Base-by-base conservation (phyloP, 768 basidiomycete genomes). In the Tricholoma matsutake region DNA sequence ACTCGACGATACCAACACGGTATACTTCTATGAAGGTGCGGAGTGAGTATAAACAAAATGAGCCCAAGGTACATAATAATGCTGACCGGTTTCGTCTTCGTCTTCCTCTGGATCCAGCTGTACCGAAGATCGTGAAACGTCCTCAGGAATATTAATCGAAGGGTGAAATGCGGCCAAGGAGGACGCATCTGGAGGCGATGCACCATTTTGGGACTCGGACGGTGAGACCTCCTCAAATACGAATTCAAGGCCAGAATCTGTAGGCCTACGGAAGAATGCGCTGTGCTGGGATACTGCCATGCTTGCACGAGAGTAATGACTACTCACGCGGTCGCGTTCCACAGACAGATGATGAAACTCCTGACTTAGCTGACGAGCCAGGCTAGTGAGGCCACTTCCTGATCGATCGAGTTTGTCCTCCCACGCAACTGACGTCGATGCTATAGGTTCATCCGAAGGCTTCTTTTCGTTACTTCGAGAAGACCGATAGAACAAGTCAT, bases 401-500 rank as follows among this genome's bases (percentile, higher is more conserved):
- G 73, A 75, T 39, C 76, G 67, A 51, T 72, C 65, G 2, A 65
- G 72, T 7, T 69, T 65, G 43, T 65, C 64, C 35, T 68, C 65
- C 8, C 67, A 63, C 8, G 67, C 61, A 47, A 68, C 66, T 9
- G 77, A 65, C 39, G 31, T 25, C n/a, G 63, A 62, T 29, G 55
- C 31, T 37, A 43, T 3, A 11, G 25, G 53, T n/a, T 16, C 64
- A 60, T 47, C 64, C 2, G 61, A 58, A 7, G 57, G 59, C 20
- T 59, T 32, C 54, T 66, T 64, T 61, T 61, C 65, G 62, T 47
- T 41, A 22, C 49, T 41, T 31, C 43, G 62, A 56, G 65, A 70
- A 6, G 87, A 87, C 43, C 76, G 78, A 69, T 88, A 91, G 72
- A 92, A 92, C 7, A 92, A 76, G 66, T 91, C 87, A 37, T 83